Conservation (phyloP, 345 rosid species). For the Dimocarpus longan region DNA sequence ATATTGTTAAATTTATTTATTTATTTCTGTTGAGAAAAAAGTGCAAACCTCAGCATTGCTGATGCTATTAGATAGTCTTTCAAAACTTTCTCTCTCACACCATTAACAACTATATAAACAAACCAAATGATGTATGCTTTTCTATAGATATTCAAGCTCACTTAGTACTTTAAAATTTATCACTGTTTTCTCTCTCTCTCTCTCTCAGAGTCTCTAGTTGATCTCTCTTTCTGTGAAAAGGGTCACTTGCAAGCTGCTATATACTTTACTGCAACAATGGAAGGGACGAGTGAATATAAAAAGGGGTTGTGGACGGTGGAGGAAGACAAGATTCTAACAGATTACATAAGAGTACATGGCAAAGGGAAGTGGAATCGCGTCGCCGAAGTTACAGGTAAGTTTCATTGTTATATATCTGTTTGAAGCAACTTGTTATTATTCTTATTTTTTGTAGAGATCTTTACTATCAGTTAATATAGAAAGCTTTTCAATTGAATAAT, state of each 20-base stretch:
- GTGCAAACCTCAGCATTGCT: not conserved
- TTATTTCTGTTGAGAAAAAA: not conserved
- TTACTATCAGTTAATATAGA: not conserved
- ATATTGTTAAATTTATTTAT: not conserved
- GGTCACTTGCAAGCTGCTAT: not conserved
- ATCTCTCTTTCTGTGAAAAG: not conserved
- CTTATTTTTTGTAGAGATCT: not conserved
- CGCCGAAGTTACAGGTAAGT: slow-evolving; percentile 50
- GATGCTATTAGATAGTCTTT: not conserved
- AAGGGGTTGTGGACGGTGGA: slow-evolving; percentile 53
- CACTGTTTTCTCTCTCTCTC: not conserved
- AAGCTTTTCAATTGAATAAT: not conserved
- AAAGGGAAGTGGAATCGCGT: slow-evolving; percentile 69
- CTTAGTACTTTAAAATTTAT: not conserved
- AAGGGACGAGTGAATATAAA: slow-evolving; percentile 39
- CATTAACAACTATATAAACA: not conserved
- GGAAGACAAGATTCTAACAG: slow-evolving; percentile 53
- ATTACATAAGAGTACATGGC: slow-evolving; percentile 55
- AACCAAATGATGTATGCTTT: not conserved
- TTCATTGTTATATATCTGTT: not conserved
- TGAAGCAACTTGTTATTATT: not conserved
- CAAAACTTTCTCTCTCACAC: not conserved
- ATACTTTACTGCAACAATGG: slow-evolving; percentile 13
- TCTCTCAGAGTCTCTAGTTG: not conserved
- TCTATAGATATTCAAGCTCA: not conserved